A percentile compares a stretch with the other conserved stretches of the same genome.
phyloP scores from a whole-genome alignment of 1,139 yeast species.

The Candida sanyaensis region DNA sequence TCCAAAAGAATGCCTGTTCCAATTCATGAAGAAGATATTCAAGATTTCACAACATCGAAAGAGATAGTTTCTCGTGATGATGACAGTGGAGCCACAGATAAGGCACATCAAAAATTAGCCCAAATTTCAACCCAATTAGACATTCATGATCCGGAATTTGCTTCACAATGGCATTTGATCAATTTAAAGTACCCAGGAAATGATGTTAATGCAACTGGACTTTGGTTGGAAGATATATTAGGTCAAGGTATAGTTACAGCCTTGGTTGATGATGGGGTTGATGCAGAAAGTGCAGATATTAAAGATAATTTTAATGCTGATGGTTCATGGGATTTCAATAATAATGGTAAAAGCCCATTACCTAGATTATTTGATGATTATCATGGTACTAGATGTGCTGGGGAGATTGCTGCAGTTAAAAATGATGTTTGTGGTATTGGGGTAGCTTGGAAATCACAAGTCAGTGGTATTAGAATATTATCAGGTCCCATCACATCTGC shows the following conservation, averaged over 20 bases:
- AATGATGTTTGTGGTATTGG: conserved; percentile 94
- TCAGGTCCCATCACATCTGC: conserved; percentile 79
- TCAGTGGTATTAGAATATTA: conserved; percentile 87
- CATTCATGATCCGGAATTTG: conserved; percentile 80
- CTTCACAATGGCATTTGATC: conserved; percentile 86
- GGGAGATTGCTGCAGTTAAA: conserved; percentile 90
- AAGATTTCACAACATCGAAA: neutral
- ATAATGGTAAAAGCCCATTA: conserved; percentile 69
- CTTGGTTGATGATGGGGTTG: conserved; percentile 93
- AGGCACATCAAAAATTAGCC: conserved; percentile 12
- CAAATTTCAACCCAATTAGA: conserved; percentile 54
- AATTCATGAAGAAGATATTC: conserved; percentile 17
- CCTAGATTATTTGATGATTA: conserved; percentile 84
- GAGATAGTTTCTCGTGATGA: neutral
- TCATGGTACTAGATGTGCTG: conserved; percentile 99
- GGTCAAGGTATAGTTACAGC: conserved; percentile 87
- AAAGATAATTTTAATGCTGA: conserved; percentile 66
- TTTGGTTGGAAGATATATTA: conserved; percentile 81
- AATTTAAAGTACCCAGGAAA: conserved; percentile 74
- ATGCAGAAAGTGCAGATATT: conserved; percentile 74
- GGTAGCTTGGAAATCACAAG: conserved; percentile 83
- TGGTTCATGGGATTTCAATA: conserved; percentile 92
- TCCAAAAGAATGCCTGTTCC: conserved; percentile 48
- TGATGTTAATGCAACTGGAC: conserved; percentile 84
- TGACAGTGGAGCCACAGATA: conserved; percentile 4